Evolutionary conservation across 2,329 filamentous ascomycete species (phyloP).

Genomic region (Hyphodiscus sp.): DNA sequence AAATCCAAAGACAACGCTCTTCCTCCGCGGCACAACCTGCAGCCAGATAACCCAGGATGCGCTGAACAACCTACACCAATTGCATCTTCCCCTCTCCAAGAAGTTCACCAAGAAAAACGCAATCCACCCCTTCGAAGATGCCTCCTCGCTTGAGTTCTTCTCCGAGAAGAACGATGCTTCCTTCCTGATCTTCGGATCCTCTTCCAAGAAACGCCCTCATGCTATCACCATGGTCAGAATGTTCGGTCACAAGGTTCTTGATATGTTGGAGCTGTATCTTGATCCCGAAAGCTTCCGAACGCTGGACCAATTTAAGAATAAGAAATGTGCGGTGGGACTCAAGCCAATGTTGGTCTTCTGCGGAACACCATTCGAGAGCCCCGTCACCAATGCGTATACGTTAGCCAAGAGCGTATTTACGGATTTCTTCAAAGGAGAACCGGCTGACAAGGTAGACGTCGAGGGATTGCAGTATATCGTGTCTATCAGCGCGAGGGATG

Average conservation of each 20-base stretch:
- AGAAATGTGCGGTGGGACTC: conserved; percentile 71
- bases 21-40: conserved; percentile 81
- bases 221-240: conserved; percentile 75
- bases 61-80: conserved; percentile 73
- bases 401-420: conserved; percentile 80
- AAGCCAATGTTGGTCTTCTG: conserved; percentile 90
- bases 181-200: conserved; percentile 75
- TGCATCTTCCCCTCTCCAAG: conserved; percentile 79
- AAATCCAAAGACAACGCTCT: conserved; percentile 83
- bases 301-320: conserved; percentile 68
- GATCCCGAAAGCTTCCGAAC: conserved; percentile 66
- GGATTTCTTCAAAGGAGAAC: conserved; percentile 85
- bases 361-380: conserved; percentile 79
- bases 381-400: conserved; percentile 71
- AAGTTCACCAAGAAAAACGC: conserved; percentile 97
- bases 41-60: conserved; percentile 78
- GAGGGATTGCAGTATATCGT: conserved; percentile 91
- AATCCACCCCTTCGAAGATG: conserved; percentile 90
- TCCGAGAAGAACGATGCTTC: conserved; percentile 92
- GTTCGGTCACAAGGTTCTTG: conserved; percentile 80
- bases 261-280: conserved; percentile 89
- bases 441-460: conserved; percentile 77
- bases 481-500: conserved; percentile 69
- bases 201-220: conserved; percentile 94
- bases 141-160: conserved; percentile 87